Evolutionary conservation across 495 filamentous ascomycete species (phyloP).

Genomic region (Penicillium verhagenii): DNA sequence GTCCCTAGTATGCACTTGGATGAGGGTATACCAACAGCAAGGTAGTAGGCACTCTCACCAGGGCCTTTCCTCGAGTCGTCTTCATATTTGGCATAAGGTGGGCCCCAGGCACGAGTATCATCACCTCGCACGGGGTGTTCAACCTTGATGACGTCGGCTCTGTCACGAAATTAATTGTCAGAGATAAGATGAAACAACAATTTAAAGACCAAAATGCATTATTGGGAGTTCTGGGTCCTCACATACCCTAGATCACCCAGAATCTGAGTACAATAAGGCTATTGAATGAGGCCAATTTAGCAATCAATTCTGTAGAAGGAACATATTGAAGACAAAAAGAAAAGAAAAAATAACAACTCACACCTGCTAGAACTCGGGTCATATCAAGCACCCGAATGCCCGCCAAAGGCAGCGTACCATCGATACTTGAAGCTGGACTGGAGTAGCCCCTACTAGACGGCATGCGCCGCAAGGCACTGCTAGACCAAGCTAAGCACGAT

Average conservation of each 20-base stretch:
- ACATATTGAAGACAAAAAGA: too few relatives aligned
- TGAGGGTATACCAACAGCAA: constrained; percentile 58
- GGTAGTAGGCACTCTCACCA: constrained; percentile 93
- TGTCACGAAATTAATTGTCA: constrained; percentile 29
- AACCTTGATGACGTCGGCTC: constrained; percentile 94
- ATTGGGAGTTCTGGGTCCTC: neutral
- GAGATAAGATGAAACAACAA: neutral
- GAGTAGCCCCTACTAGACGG: constrained; percentile 39
- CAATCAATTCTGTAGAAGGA: constrained; percentile 9
- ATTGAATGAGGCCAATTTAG: neutral
- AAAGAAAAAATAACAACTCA: constrained; percentile 50
- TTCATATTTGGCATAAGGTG: constrained; percentile 80
- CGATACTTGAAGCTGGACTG: constrained; percentile 16
- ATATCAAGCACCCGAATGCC: constrained; percentile 91
- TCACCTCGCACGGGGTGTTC: constrained; percentile 91
- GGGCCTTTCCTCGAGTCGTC: constrained; percentile 63
- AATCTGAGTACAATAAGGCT: constrained; percentile 99
- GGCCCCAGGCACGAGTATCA: constrained; percentile 95
- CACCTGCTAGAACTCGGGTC: constrained; percentile 93
- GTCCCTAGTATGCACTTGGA: neutral
- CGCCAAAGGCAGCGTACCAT: constrained; percentile 63
- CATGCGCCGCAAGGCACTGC: constrained; percentile 20
- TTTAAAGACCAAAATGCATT: neutral
- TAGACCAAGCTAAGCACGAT: constrained; percentile 19
- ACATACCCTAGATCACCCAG: constrained; percentile 91